phyloP scores from a whole-genome alignment of 202 grass and related monocot genomes.

The Bolboschoenoplectus hybrid region DNA sequence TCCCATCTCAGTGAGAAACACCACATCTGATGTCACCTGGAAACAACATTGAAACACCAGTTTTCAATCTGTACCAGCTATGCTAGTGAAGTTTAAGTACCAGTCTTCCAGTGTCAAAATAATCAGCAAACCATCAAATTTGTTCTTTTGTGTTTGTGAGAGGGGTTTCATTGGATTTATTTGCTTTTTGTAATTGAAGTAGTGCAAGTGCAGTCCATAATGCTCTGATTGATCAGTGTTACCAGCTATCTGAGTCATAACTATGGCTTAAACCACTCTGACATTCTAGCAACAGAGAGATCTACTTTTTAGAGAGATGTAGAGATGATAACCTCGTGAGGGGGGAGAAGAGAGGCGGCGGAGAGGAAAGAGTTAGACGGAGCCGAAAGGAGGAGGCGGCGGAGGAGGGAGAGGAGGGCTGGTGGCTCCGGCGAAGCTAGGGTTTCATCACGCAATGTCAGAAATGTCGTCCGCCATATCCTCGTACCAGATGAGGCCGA shows the following conservation, averaged over 20 bases:
- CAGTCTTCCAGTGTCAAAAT: slow-evolving; percentile 9
- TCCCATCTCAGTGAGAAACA: slow-evolving; percentile 73
- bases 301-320: not conserved
- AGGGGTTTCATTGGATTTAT: not conserved
- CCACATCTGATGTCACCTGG: slow-evolving; percentile 83
- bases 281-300: not conserved
- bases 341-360: slow-evolving; percentile 59
- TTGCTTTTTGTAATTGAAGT: not conserved
- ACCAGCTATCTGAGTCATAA: not conserved
- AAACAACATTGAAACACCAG: slow-evolving; percentile 9
- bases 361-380: slow-evolving; percentile 45
- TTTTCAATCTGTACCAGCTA: not conserved
- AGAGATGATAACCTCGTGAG: slow-evolving; percentile 58
- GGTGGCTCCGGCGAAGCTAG: slow-evolving; percentile 53
- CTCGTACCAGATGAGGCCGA: slow-evolving; percentile 51
- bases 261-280: slow-evolving; percentile 10
- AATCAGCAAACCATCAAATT: slow-evolving; percentile 24
- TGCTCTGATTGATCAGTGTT: not conserved
- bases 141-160: not conserved
- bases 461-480: slow-evolving; percentile 79
- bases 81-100: not conserved
- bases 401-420: slow-evolving; percentile 69
- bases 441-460: slow-evolving; percentile 90
- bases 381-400: slow-evolving; percentile 54
- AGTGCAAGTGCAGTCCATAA: not conserved